A percentile compares a stretch with the other conserved stretches of the same genome.
Evolutionary conservation across 768 basidiomycete genomes (phyloP).

Genomic region (Lentinula detonsa): DNA sequence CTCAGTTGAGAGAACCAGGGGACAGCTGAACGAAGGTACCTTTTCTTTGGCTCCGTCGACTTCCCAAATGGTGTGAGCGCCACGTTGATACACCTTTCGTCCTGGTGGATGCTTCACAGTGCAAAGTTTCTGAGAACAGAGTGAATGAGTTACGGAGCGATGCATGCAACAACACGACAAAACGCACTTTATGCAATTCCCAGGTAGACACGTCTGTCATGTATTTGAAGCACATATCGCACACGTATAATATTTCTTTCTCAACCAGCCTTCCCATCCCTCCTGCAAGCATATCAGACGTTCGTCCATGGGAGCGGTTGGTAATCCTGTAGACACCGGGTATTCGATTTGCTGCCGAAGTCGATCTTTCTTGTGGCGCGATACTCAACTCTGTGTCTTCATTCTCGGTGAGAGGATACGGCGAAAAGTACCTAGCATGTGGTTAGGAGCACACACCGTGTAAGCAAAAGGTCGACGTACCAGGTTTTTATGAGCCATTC

Average conservation of each 20-base stretch:
- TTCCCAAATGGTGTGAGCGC: slow-evolving; percentile 90
- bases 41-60: slow-evolving; percentile 87
- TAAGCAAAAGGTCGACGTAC: slow-evolving; percentile 34
- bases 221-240: slow-evolving; percentile 96
- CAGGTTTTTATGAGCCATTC: slow-evolving; percentile 86
- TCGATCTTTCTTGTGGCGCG: neutral
- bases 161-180: slow-evolving; percentile 15
- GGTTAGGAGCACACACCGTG: neutral
- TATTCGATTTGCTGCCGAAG: slow-evolving; percentile 29
- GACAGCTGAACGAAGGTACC: slow-evolving; percentile 33
- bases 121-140: slow-evolving; percentile 56
- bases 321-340: slow-evolving; percentile 45
- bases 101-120: slow-evolving; percentile 74
- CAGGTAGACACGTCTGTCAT: slow-evolving; percentile 71
- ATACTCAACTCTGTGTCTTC: slow-evolving; percentile 45
- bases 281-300: slow-evolving; percentile 66
- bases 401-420: slow-evolving; percentile 73
- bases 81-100: slow-evolving; percentile 82
- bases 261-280: slow-evolving; percentile 43
- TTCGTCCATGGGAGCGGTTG: slow-evolving; percentile 61
- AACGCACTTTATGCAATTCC: slow-evolving; percentile 59
- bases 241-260: slow-evolving; percentile 67
- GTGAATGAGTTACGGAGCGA: neutral
- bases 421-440: slow-evolving; percentile 79
- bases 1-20: neutral